A percentile compares a stretch with the other conserved stretches of the same genome.
Evolutionary conservation across 176 grass and related monocot species (phyloP).

Genomic region (Tillandsia leiboldiana): DNA sequence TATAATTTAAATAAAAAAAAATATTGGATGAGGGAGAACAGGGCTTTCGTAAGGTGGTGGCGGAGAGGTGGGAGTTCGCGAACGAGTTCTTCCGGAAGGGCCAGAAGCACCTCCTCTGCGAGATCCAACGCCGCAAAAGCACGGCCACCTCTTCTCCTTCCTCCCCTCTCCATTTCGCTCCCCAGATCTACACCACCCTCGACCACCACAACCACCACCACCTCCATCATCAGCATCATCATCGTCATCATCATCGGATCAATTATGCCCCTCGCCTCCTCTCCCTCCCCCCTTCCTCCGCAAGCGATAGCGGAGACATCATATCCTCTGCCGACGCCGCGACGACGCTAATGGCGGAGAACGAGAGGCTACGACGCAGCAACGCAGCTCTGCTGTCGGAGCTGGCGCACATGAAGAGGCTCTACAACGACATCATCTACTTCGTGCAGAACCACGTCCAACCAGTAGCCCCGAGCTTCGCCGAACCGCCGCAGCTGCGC

Average conservation of each 20-base stretch:
- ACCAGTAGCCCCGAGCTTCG: constrained; percentile 15
- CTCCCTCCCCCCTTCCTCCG: background rate
- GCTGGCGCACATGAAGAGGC: constrained; percentile 19
- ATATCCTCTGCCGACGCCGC: background rate
- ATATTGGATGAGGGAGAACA: constrained; percentile 18
- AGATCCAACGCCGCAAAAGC: constrained; percentile 4
- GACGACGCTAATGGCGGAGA: constrained; percentile 15
- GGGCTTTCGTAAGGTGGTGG: constrained; percentile 77
- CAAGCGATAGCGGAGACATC: background rate
- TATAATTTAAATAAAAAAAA: background rate
- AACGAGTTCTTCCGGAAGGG: constrained; percentile 88
- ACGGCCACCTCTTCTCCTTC: background rate
- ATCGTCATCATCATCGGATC: background rate
- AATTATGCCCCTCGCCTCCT: background rate
- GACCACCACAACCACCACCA: background rate
- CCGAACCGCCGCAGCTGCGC: background rate
- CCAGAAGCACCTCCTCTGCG: constrained; percentile 63
- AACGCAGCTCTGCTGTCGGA: constrained; percentile 20
- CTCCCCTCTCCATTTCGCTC: background rate
- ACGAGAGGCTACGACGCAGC: constrained; percentile 24
- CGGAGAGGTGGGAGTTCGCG: constrained; percentile 86
- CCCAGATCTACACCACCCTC: constrained; percentile 1
- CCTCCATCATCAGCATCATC: background rate
- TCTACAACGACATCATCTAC: constrained; percentile 27
- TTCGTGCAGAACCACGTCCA: constrained; percentile 27